Evolutionary conservation across 352 stramenopile genomes (phyloP).

Genomic region (Globisporangium camurandrum): DNA sequence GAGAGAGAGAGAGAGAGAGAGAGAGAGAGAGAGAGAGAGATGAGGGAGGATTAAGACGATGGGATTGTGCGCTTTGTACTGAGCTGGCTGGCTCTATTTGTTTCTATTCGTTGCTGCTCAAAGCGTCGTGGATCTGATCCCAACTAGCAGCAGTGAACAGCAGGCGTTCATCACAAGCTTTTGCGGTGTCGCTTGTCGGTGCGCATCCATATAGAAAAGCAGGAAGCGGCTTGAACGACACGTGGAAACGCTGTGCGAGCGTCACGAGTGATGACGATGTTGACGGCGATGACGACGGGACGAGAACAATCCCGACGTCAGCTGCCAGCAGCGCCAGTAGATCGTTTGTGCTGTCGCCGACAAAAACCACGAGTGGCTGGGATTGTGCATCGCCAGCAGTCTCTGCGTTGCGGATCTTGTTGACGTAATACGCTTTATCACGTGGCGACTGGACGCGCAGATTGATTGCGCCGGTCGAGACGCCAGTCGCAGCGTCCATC

Average conservation of each 20-base stretch:
- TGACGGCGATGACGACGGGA: constrained; percentile 7
- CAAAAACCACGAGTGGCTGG: constrained; percentile 25
- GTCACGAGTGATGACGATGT: constrained; percentile 15
- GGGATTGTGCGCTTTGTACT: neutral
- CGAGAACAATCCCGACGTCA: constrained; percentile 48
- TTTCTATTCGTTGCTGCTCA: neutral
- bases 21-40: too few relatives aligned
- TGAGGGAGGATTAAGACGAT: neutral
- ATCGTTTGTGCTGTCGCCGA: constrained; percentile 67
- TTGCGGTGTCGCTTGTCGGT: neutral
- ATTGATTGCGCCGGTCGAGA: constrained; percentile 46
- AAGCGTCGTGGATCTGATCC: neutral
- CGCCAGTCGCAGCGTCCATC: constrained; percentile 20
- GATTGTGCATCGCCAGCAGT: neutral
- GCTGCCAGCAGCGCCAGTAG: constrained; percentile 50
- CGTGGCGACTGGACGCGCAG: constrained; percentile 42
- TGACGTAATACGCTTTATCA: constrained; percentile 42
- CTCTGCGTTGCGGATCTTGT: constrained; percentile 6
- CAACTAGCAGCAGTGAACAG: constrained; percentile 16
- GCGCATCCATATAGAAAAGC: constrained; percentile 11
- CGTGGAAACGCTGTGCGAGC: constrained; percentile 25
- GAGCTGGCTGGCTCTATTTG: neutral
- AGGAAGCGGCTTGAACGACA: constrained; percentile 24
- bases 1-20: too few relatives aligned
- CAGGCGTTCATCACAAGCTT: constrained; percentile 5